Conservation (phyloP, 441 rosid genomes). For the Mallotus repandus region DNA sequence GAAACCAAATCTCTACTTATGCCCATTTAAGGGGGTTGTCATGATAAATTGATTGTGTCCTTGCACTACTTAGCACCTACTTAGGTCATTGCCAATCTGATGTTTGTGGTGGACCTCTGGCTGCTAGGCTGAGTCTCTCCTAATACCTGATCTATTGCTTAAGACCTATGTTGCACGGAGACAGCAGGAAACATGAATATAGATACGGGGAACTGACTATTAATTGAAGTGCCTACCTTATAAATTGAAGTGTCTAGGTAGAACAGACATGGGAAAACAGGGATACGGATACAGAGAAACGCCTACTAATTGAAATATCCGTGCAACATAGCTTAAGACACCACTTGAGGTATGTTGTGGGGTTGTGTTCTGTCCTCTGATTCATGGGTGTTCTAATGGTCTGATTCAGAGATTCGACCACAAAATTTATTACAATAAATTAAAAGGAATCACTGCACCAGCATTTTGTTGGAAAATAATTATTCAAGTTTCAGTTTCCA, state of each 20-base stretch:
- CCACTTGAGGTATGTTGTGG: neutral
- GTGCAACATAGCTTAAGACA: neutral
- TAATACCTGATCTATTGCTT: neutral
- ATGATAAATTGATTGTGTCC: neutral
- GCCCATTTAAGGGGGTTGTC: slow-evolving; percentile 1
- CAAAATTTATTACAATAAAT: neutral
- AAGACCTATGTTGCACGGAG: neutral
- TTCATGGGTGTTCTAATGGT: neutral
- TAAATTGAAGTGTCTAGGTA: no score
- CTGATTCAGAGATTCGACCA: neutral
- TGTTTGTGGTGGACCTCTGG: neutral
- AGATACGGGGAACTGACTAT: no score
- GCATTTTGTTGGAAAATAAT: neutral
- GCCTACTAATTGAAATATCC: no score
- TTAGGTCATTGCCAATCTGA: neutral
- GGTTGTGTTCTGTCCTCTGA: no score
- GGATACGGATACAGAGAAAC: no score
- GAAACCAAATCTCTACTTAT: neutral
- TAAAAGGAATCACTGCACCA: neutral
- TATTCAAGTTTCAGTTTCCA: neutral
- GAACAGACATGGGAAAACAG: no score
- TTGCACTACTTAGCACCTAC: neutral
- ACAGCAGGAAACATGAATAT: no score
- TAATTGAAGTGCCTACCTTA: no score
- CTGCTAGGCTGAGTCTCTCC: neutral